Conservation (phyloP, 306 rosid species). For the Begonia peltatifolia region DNA sequence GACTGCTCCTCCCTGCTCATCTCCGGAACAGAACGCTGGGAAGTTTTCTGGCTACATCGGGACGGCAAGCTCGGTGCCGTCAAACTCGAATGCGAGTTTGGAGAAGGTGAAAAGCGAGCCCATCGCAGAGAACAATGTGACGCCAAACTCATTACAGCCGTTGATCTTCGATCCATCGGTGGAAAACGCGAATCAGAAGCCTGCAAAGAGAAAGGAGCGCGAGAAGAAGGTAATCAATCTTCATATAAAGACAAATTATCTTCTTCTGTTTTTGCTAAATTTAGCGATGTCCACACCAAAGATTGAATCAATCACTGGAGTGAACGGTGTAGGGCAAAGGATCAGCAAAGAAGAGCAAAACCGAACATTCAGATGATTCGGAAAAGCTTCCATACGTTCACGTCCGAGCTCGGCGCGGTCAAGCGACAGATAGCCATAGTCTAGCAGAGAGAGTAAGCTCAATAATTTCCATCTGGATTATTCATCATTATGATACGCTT, state of each 20-base stretch:
- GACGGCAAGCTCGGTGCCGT: constrained; percentile 19
- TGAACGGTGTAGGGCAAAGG: constrained; percentile 43
- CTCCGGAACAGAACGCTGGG: constrained; percentile 50
- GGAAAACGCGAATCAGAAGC: constrained; percentile 39
- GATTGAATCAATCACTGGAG: background rate
- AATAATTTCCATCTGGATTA: constrained; percentile 19
- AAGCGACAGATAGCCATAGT: constrained; percentile 98
- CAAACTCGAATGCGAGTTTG: constrained; percentile 27
- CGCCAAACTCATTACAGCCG: constrained; percentile 37
- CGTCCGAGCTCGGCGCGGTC: constrained; percentile 95
- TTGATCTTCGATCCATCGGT: constrained; percentile 29
- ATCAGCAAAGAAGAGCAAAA: constrained; percentile 58
- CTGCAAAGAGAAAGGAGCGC: constrained; percentile 73
- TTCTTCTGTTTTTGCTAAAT: background rate
- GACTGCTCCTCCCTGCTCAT: constrained; percentile 36
- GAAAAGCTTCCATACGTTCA: constrained; percentile 78
- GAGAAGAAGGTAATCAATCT: constrained; percentile 64
- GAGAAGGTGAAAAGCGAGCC: constrained; percentile 68
- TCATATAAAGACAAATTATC: constrained; percentile 7
- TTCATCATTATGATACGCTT: background rate
- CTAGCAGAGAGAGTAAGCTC: constrained; percentile 83
- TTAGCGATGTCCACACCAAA: constrained; percentile 10
- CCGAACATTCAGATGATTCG: constrained; percentile 38
- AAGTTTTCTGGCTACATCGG: constrained; percentile 55
- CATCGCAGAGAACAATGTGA: constrained; percentile 47